Conservation (phyloP, 345 rosid species). For the Clarkia xantiana region DNA sequence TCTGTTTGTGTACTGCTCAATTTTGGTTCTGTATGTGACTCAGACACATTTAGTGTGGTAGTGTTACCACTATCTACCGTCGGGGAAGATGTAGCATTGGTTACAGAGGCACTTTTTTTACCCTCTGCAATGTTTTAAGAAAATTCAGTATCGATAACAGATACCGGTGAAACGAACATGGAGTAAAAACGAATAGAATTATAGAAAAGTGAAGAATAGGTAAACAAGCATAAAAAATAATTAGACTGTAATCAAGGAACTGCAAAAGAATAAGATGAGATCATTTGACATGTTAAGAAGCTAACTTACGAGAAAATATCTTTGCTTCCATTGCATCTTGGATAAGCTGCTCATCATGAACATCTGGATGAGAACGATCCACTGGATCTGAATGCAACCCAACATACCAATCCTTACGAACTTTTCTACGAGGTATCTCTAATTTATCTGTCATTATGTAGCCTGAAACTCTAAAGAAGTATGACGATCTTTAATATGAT, state of each 20-base stretch:
- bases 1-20: no score
- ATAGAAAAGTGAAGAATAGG: background rate
- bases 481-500: no score
- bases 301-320: constrained; percentile 41
- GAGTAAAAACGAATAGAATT: no score
- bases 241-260: background rate
- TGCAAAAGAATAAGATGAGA: no score
- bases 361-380: constrained; percentile 92
- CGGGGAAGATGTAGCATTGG: constrained; percentile 21
- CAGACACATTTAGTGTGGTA: no score
- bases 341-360: constrained; percentile 53
- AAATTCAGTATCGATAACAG: constrained; percentile 6
- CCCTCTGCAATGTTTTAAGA: constrained; percentile 33
- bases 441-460: constrained; percentile 89
- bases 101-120: constrained; percentile 26
- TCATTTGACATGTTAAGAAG: background rate
- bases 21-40: no score
- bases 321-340: constrained; percentile 44
- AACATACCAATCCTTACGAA: constrained; percentile 78
- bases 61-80: constrained; percentile 21
- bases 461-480: constrained; percentile 65
- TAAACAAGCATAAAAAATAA: background rate
- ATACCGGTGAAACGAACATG: no score
- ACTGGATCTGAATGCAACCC: constrained; percentile 79
- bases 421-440: constrained; percentile 79